A percentile compares a stretch with the other conserved stretches of the same genome.
Conservation (phyloP, 257 asterid species). For the Hygrophila difformis region DNA sequence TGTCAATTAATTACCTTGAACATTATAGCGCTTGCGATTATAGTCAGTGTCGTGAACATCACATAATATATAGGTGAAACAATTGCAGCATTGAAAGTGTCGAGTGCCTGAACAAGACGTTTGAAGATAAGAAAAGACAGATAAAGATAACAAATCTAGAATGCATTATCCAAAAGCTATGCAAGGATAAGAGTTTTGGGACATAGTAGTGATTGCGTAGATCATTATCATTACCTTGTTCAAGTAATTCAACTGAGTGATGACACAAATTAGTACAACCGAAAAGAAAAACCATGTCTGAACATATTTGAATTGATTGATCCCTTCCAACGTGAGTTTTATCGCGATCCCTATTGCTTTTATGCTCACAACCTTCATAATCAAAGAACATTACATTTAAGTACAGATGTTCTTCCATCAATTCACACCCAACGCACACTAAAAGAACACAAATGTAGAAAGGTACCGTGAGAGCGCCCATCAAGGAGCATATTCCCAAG, state of each 20-base stretch:
- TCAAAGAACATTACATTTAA: neutral
- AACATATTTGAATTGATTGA: slow-evolving; percentile 53
- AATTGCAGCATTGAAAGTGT: slow-evolving; percentile 71
- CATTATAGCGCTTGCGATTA: slow-evolving; percentile 78
- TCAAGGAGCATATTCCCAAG: slow-evolving; percentile 60
- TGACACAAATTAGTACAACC: slow-evolving; percentile 48
- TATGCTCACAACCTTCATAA: slow-evolving; percentile 69
- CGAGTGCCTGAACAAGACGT: slow-evolving; percentile 55
- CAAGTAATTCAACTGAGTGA: slow-evolving; percentile 66
- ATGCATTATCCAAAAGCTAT: neutral
- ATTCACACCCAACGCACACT: neutral
- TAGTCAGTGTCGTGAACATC: slow-evolving; percentile 83
- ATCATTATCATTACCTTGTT: slow-evolving; percentile 42
- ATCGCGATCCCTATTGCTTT: slow-evolving; percentile 89
- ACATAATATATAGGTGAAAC: slow-evolving; percentile 89
- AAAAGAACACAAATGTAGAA: neutral
- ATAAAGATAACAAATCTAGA: neutral
- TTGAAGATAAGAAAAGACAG: neutral
- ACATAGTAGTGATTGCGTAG: neutral
- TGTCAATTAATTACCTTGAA: slow-evolving; percentile 51
- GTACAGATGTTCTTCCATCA: slow-evolving; percentile 3
- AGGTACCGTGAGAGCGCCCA: slow-evolving; percentile 64
- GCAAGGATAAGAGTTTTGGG: no score
- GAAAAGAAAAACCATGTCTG: slow-evolving; percentile 75
- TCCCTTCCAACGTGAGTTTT: slow-evolving; percentile 76